Evolutionary conservation across 2,329 filamentous ascomycete species (phyloP).

Genomic region (Elsinoe perseae): DNA sequence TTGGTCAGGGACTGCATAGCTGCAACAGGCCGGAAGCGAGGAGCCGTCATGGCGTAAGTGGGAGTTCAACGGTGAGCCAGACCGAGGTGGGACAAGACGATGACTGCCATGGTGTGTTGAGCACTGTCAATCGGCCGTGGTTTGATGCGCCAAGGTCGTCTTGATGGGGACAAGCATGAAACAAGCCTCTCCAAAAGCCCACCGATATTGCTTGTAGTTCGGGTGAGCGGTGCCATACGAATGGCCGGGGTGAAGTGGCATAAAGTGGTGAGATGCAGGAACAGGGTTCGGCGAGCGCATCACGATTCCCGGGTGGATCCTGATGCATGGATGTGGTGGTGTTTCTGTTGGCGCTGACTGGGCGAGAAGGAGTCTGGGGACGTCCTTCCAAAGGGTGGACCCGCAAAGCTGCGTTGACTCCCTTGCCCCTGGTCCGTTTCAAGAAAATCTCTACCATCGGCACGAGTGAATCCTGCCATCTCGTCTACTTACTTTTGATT

Average conservation of each 20-base stretch:
- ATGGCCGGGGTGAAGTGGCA: background rate
- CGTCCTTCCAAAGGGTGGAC: no score
- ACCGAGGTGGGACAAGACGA: background rate
- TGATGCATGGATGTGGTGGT: background rate
- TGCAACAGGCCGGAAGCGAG: conserved; percentile 4
- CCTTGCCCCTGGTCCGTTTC: background rate
- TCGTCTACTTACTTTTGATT: background rate
- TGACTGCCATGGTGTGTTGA: background rate
- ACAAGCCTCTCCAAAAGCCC: conserved; percentile 5
- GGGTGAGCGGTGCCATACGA: background rate
- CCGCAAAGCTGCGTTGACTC: background rate
- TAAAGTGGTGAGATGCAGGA: conserved; percentile 7
- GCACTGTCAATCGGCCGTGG: background rate
- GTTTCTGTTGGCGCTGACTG: background rate
- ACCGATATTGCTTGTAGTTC: conserved; percentile 5
- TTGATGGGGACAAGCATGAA: conserved; percentile 3
- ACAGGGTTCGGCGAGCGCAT: conserved; percentile 5
- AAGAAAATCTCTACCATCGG: conserved; percentile 8
- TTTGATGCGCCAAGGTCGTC: conserved; percentile 12
- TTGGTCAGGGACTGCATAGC: background rate
- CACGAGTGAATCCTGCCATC: conserved; percentile 8
- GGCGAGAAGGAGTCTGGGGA: conserved; percentile 6
- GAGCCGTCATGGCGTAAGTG: conserved; percentile 1
- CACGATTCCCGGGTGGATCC: background rate
- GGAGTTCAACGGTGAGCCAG: conserved; percentile 4